Base-by-base conservation (phyloP, 148 eudicot genomes). In the Simmondsia chinensis region DNA sequence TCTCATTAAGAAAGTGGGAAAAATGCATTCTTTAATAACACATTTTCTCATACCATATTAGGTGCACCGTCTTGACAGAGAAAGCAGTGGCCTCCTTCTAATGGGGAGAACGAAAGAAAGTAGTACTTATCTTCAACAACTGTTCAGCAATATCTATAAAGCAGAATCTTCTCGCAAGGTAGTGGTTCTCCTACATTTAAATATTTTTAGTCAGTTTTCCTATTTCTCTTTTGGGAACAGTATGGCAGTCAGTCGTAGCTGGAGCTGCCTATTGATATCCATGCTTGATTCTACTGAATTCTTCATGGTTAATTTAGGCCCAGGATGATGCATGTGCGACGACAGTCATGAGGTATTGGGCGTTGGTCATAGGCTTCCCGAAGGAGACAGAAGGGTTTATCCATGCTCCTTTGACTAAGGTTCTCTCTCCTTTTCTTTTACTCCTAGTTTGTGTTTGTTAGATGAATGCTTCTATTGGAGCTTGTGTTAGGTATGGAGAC, bases 61-160 rank as follows among this genome's bases (percentile, higher is more conserved):
- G 97, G 94, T 89, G 26, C 95, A 81, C 56, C 95, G 97, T 59
- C 87, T 89, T 58, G 95, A 89, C 52, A 71, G 87, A 70, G 97
- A 89, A 68, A 78, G 75, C 65, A 89, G 97, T 58, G 97, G 97
- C 40, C 69, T 84, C 31, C 52, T 73, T 20, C 52, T 89, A 46
- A 84, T 89, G 97, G 97, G 94, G 38, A 84, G 97, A 68, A 81
- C 95, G 24, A 78, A 66, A 53, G 83, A 73, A 61, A 84, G 80
- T 63, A 57, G 68, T 37, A 50, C 75, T 50, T 56, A 73, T 72
- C 83, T 87, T 52, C 81, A 80, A 20, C 71, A 66, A 64, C 56
- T 88, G 55, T 80, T 83, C 73, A 61, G 77, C 60, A 58, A 81
- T 49, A 33, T 47, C 21, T 62, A 73, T 44, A 75, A 67, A 58